A percentile compares a stretch with the other conserved stretches of the same genome.
phyloP scores from a whole-genome alignment of 2,329 filamentous ascomycete genomes.

The Pseudovirgaria hyperparasitica region DNA sequence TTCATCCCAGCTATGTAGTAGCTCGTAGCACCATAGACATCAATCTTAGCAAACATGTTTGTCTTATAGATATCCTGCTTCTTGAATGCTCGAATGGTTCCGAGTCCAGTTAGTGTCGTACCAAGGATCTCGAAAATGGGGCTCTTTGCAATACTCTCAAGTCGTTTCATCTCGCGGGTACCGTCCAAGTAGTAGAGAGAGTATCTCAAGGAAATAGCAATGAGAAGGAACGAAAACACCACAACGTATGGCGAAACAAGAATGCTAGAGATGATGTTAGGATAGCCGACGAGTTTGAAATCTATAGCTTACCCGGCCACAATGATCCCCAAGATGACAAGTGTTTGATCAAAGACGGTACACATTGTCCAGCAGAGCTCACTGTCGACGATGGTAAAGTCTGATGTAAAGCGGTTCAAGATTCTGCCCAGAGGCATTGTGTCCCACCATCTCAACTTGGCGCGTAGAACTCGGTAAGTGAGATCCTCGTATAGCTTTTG shows the following conservation, averaged over 20 bases:
- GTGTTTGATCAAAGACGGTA: constrained; percentile 40
- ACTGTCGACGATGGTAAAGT: constrained; percentile 59
- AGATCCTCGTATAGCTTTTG: constrained; percentile 53
- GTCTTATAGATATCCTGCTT: constrained; percentile 51
- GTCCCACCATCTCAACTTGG: constrained; percentile 52
- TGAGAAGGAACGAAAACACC: constrained; percentile 44
- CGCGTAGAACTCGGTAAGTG: constrained; percentile 53
- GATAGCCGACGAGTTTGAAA: constrained; percentile 3
- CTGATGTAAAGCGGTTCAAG: constrained; percentile 64
- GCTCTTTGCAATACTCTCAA: constrained; percentile 65
- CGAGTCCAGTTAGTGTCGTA: constrained; percentile 56
- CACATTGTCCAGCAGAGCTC: constrained; percentile 2
- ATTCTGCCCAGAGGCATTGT: constrained; percentile 66
- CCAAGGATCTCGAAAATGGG: constrained; percentile 74
- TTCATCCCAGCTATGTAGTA: constrained; percentile 63
- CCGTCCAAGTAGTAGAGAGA: constrained; percentile 53
- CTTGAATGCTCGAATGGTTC: constrained; percentile 64
- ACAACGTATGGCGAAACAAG: constrained; percentile 57
- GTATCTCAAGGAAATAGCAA: constrained; percentile 45
- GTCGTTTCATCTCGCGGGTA: constrained; percentile 61
- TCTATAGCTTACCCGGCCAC: constrained; percentile 38
- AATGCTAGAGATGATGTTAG: constrained; percentile 4
- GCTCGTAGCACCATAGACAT: constrained; percentile 52
- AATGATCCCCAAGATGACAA: constrained; percentile 53
- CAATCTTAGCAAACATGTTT: constrained; percentile 54